Conservation (phyloP, 2,329 filamentous ascomycete species). For the Dothistroma pini region DNA sequence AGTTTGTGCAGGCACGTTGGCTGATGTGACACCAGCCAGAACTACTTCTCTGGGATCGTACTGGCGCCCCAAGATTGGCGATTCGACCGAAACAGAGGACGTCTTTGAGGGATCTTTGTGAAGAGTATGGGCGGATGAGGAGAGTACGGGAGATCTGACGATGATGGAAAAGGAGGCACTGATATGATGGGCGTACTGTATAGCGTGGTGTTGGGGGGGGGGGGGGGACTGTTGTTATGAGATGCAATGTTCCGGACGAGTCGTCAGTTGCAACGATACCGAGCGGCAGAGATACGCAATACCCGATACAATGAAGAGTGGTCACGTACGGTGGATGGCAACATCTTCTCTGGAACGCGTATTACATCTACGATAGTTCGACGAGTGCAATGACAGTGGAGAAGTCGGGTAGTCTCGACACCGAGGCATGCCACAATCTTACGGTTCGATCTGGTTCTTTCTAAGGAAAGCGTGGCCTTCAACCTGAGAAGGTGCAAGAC, state of each 20-base stretch:
- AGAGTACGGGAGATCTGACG: neutral
- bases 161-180: neutral
- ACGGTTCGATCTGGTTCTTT: neutral
- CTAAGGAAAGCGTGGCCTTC: neutral
- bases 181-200: neutral
- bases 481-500: neutral
- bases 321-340: neutral
- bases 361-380: neutral
- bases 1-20: neutral
- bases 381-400: neutral
- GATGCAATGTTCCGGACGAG: neutral
- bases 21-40: constrained; percentile 6
- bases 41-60: neutral
- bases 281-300: neutral
- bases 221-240: constrained; percentile 1
- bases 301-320: neutral
- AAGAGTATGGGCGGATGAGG: neutral
- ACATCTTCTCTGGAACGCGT: neutral
- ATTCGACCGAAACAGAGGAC: neutral
- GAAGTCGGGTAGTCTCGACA: too few relatives aligned
- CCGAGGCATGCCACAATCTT: neutral
- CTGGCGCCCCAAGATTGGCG: neutral
- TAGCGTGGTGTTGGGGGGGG: constrained; percentile 11
- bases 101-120: neutral
- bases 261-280: neutral